Conservation (phyloP, 305 asterid species). For the Euphrasia arctica region DNA sequence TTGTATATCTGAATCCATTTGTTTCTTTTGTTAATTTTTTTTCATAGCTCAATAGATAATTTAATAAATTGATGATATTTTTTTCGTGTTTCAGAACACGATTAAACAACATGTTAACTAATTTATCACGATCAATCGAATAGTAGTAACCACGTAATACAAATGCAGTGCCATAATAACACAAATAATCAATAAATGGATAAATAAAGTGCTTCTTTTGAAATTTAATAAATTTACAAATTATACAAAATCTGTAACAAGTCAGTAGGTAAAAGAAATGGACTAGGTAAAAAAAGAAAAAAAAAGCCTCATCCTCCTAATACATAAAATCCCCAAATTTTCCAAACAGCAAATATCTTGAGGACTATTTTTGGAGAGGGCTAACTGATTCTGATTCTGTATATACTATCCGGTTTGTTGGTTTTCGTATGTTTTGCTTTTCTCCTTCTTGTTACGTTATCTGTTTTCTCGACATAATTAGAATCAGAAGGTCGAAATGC, state of each 20-base stretch:
- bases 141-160: neutral
- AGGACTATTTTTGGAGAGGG: constrained; percentile 52
- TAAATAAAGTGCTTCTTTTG: constrained; percentile 1
- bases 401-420: constrained; percentile 34
- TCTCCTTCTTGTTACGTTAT: constrained; percentile 4
- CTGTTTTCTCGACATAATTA: neutral
- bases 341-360: constrained; percentile 26
- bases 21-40: too few relatives aligned
- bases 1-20: too few relatives aligned
- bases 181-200: constrained; percentile 5
- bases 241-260: constrained; percentile 27
- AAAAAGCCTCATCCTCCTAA: constrained; percentile 45
- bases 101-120: too few relatives aligned
- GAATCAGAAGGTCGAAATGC: constrained; percentile 58
- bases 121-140: too few relatives aligned
- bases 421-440: constrained; percentile 8
- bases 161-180: too few relatives aligned
- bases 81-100: too few relatives aligned
- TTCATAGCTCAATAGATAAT: too few relatives aligned
- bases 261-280: constrained; percentile 25
- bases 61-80: too few relatives aligned
- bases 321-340: constrained; percentile 35
- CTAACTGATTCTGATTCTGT: constrained; percentile 23
- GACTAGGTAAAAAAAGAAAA: neutral
- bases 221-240: constrained; percentile 19